A percentile compares a stretch with the other conserved stretches of the same genome.
These are phyloP conservation scores for Vitis amurensis DNA, from an alignment of 164 flowering plant species.

Conservation along the genomic window DNA sequence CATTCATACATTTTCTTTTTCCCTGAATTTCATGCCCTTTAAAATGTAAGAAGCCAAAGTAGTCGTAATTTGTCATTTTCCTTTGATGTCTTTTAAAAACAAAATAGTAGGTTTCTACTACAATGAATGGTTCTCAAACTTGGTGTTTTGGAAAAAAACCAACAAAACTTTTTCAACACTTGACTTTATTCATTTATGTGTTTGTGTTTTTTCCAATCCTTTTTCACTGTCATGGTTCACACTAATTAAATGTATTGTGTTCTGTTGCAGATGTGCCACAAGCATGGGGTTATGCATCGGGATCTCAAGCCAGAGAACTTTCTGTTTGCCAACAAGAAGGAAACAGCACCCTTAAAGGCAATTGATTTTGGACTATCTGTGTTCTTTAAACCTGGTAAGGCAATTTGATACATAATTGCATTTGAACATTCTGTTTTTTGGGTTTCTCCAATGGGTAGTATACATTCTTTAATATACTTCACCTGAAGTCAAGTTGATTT, in stretches of 20 bases:
- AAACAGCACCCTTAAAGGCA: conserved; percentile 73
- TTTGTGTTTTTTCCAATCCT: too few relatives aligned
- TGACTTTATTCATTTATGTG: too few relatives aligned
- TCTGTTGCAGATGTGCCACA: conserved; percentile 77
- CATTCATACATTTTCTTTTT: too few relatives aligned
- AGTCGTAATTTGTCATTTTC: too few relatives aligned
- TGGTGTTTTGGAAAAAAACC: too few relatives aligned
- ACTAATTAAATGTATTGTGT: background rate
- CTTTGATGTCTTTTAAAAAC: too few relatives aligned
- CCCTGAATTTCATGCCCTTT: too few relatives aligned
- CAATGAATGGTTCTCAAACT: too few relatives aligned
- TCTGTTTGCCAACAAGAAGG: conserved; percentile 86
- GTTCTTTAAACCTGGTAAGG: conserved; percentile 80
- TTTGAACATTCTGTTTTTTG: background rate
- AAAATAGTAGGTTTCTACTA: too few relatives aligned
- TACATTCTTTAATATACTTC: background rate
- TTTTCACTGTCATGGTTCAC: too few relatives aligned
- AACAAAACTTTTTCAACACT: too few relatives aligned
- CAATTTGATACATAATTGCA: background rate
- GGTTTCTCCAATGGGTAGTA: background rate
- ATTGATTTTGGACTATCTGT: conserved; percentile 93
- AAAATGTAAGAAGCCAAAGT: too few relatives aligned
- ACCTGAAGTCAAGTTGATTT: conserved; percentile 12
- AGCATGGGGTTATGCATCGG: conserved; percentile 94
- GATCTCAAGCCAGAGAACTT: conserved; percentile 97